phyloP scores from a whole-genome alignment of 352 stramenopile species.

The Phytophthora quininea region DNA sequence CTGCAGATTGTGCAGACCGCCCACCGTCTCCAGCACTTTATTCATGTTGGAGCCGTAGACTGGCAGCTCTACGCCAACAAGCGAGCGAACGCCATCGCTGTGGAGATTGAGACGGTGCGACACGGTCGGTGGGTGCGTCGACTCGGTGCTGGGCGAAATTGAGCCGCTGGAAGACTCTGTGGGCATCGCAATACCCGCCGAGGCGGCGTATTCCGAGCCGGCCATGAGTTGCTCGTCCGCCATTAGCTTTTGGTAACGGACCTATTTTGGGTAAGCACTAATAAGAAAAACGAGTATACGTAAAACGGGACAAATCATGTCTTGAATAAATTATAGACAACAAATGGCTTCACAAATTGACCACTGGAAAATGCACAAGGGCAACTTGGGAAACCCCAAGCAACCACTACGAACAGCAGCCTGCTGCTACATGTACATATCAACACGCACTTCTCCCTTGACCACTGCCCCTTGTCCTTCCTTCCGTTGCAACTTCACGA shows the following conservation, averaged over 20 bases:
- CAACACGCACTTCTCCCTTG: constrained; percentile 12
- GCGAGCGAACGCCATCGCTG: constrained; percentile 37
- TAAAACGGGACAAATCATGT: no score
- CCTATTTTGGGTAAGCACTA: background rate
- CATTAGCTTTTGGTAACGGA: constrained; percentile 26
- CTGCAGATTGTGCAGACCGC: constrained; percentile 59
- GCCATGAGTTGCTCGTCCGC: constrained; percentile 21
- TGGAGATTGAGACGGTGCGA: constrained; percentile 40
- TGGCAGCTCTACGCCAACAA: constrained; percentile 71
- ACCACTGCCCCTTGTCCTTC: background rate
- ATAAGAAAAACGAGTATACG: no score
- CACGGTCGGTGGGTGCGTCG: constrained; percentile 6
- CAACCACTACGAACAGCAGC: no score
- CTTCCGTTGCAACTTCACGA: background rate
- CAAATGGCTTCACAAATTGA: no score
- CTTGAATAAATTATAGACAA: no score
- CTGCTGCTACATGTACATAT: constrained; percentile 16
- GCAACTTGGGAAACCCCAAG: no score
- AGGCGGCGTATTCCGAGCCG: background rate
- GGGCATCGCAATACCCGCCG: background rate
- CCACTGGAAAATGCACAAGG: no score
- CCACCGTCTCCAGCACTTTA: constrained; percentile 64
- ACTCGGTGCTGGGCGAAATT: constrained; percentile 5
- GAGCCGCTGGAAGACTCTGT: constrained; percentile 5
- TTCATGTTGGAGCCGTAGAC: constrained; percentile 58